Conservation (phyloP, 2,329 filamentous ascomycete species). For the Alternaria hordeiaustralica region DNA sequence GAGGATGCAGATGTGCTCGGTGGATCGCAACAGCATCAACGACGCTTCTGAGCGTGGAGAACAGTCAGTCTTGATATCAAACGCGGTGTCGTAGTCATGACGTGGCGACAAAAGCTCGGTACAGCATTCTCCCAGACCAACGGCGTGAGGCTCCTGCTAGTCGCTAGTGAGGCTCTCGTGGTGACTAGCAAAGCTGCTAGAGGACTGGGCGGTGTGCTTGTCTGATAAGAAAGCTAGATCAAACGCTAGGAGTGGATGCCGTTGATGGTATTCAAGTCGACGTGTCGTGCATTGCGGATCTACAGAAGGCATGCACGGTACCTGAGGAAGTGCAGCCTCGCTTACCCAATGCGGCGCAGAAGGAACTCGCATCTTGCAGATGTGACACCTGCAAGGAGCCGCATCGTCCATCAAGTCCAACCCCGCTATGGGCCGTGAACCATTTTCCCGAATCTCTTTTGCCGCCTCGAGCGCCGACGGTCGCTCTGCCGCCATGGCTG, state of each 20-base stretch:
- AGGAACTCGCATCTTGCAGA: background rate
- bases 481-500: background rate
- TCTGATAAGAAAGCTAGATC: background rate
- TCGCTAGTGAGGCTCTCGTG: background rate
- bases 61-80: background rate
- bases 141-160: background rate
- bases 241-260: background rate
- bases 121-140: background rate
- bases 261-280: background rate
- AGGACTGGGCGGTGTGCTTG: background rate
- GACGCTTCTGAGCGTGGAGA: background rate
- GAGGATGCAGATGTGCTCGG: background rate
- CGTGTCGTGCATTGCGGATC: background rate
- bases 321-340: background rate
- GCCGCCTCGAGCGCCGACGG: conserved; percentile 1
- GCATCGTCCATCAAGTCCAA: background rate
- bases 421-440: background rate
- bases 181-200: background rate
- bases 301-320: background rate
- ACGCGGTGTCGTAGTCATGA: background rate
- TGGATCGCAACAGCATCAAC: background rate
- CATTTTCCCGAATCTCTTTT: background rate
- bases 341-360: conserved; percentile 3
- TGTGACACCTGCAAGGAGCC: background rate
- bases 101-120: background rate